A percentile compares a stretch with the other conserved stretches of the same genome.
phyloP scores from a whole-genome alignment of 148 eudicot genomes.

The Rhododendron griersonianum region DNA sequence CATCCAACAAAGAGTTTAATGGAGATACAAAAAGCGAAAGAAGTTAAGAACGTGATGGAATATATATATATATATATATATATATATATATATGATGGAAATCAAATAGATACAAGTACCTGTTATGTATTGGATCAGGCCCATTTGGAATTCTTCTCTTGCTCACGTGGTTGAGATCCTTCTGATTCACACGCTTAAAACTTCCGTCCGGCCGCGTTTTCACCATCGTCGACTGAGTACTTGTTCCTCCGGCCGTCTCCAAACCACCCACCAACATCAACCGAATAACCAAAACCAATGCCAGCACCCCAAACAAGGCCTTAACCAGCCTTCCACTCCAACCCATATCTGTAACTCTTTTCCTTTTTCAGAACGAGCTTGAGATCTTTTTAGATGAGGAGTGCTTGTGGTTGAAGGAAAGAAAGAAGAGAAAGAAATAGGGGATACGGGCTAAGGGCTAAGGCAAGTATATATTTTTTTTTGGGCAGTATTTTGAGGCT shows the following conservation, averaged over 20 bases:
- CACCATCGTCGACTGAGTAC: background rate
- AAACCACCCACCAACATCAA: slow-evolving; percentile 24
- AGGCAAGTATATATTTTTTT: background rate
- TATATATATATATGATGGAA: background rate
- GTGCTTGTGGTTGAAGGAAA: background rate
- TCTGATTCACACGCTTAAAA: slow-evolving; percentile 4
- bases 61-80: too few relatives aligned
- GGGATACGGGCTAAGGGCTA: background rate
- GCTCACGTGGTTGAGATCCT: slow-evolving; percentile 43
- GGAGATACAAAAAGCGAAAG: background rate
- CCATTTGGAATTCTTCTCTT: slow-evolving; percentile 73
- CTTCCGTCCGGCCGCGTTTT: background rate
- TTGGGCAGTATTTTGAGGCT: background rate
- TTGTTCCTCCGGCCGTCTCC: slow-evolving; percentile 19
- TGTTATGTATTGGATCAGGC: slow-evolving; percentile 86
- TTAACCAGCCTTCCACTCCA: slow-evolving; percentile 10
- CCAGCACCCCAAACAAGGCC: slow-evolving; percentile 20
- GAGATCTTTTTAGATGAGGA: background rate
- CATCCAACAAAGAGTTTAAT: background rate
- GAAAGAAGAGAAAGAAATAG: background rate
- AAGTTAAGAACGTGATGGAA: background rate
- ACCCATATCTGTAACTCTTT: background rate
- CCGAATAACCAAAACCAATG: slow-evolving; percentile 25
- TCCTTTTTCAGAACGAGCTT: background rate
- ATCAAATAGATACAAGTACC: slow-evolving; percentile 24